A percentile compares a stretch with the other conserved stretches of the same genome.
Conservation (phyloP, 768 basidiomycete genomes). For the Cystobasidium tubakii region DNA sequence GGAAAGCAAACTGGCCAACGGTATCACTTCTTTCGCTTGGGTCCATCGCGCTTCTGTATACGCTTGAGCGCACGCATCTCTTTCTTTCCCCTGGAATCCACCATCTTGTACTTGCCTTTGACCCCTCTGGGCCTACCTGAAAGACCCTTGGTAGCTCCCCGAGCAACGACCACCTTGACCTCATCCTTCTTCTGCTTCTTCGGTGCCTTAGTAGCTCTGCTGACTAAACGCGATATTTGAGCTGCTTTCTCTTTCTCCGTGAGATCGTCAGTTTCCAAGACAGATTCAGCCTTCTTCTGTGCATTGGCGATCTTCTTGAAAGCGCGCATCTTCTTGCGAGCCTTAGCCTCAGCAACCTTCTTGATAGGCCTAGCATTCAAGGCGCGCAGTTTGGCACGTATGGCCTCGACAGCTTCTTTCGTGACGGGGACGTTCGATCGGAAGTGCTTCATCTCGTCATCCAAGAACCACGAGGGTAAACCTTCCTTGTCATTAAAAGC, state of each 20-base stretch:
- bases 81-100: constrained; percentile 88
- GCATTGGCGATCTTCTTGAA: constrained; percentile 78
- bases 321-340: constrained; percentile 88
- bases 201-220: constrained; percentile 60
- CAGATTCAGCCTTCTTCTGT: constrained; percentile 90
- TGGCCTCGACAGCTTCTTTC: constrained; percentile 79
- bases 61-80: constrained; percentile 25
- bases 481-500: constrained; percentile 85
- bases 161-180: constrained; percentile 83
- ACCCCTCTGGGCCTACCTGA: constrained; percentile 92
- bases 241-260: constrained; percentile 92
- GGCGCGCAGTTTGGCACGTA: constrained; percentile 84
- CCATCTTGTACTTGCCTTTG: constrained; percentile 91
- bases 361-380: constrained; percentile 96
- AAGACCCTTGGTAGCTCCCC: constrained; percentile 77
- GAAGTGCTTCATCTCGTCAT: constrained; percentile 89
- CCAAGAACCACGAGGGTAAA: constrained; percentile 91
- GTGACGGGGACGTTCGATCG: constrained; percentile 93
- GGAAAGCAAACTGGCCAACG: too few relatives aligned
- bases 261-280: constrained; percentile 76
- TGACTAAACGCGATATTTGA: constrained; percentile 72
- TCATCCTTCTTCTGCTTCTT: constrained; percentile 46
- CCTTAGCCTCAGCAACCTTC: constrained; percentile 97
- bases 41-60: constrained; percentile 21
- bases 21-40: constrained; percentile 13